These are phyloP conservation scores for Leccinum subrobustum DNA, from an alignment of 1,284 basidiomycete genomes.

Conservation along the genomic window DNA sequence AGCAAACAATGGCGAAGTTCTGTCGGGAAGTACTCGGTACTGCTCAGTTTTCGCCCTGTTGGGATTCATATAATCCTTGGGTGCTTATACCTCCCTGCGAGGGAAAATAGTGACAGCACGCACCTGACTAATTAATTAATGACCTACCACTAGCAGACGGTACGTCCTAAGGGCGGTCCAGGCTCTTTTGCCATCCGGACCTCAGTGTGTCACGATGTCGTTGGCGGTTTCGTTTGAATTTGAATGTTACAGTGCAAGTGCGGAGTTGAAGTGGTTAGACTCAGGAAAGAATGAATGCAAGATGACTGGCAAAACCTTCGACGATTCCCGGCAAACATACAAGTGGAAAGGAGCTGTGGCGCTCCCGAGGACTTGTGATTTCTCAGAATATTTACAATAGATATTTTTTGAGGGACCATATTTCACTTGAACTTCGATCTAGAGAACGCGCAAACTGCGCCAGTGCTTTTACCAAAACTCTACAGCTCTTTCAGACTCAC, in stretches of 20 bases:
- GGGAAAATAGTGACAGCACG: not conserved
- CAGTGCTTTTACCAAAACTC: too few relatives aligned
- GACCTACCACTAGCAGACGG: not conserved
- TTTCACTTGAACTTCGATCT: too few relatives aligned
- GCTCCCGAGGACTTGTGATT: not conserved
- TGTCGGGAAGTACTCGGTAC: not conserved
- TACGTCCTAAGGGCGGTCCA: not conserved
- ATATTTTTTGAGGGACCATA: too few relatives aligned
- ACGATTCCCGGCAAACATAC: not conserved
- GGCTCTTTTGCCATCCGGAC: not conserved
- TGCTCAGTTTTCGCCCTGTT: not conserved
- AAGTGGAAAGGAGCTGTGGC: not conserved
- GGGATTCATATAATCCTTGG: too few relatives aligned
- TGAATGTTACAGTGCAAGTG: not conserved
- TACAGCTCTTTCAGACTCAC: too few relatives aligned
- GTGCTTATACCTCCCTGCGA: not conserved
- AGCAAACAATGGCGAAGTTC: not conserved
- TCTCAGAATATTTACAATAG: too few relatives aligned
- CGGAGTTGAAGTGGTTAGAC: not conserved
- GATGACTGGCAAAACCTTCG: not conserved
- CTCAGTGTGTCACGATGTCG: not conserved
- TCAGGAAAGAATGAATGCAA: not conserved
- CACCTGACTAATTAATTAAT: not conserved
- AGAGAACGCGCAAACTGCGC: too few relatives aligned
- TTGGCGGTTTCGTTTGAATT: not conserved